These are phyloP conservation scores for Pseudomonodictys pantanalensis DNA, from an alignment of 495 filamentous ascomycete genomes.

Conservation along the genomic window DNA sequence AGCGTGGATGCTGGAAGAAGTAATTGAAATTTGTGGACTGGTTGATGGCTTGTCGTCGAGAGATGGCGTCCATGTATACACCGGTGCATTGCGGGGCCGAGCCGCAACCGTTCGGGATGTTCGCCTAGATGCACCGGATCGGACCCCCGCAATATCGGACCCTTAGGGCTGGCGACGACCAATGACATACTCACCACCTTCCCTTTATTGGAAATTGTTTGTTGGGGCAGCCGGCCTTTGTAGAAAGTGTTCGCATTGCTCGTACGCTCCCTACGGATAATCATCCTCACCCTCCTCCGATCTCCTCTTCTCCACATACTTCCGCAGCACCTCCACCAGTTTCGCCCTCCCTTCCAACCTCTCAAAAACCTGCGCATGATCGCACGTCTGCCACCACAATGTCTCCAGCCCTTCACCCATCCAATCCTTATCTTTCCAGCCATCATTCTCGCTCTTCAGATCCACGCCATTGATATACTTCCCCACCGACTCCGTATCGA, in stretches of 20 bases:
- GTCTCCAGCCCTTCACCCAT: constrained; percentile 55
- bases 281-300: constrained; percentile 2
- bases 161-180: background rate
- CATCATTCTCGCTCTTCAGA: constrained; percentile 11
- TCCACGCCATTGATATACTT: constrained; percentile 49
- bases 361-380: constrained; percentile 71
- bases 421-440: constrained; percentile 48
- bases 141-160: background rate
- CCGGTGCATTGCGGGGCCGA: background rate
- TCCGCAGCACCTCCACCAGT: constrained; percentile 44
- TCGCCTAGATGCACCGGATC: background rate
- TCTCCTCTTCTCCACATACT: constrained; percentile 38
- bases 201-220: background rate
- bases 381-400: constrained; percentile 59
- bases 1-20: background rate
- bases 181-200: background rate
- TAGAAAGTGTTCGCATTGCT: no score
- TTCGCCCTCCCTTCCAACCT: constrained; percentile 39
- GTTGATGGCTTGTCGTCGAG: no score
- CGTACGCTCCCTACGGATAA: no score
- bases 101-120: background rate
- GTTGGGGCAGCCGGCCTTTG: background rate
- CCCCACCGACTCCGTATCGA: constrained; percentile 57
- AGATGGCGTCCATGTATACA: no score
- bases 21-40: background rate